Base-by-base conservation (phyloP, 176 grass and related monocot species). In the Paspalum vaginatum region DNA sequence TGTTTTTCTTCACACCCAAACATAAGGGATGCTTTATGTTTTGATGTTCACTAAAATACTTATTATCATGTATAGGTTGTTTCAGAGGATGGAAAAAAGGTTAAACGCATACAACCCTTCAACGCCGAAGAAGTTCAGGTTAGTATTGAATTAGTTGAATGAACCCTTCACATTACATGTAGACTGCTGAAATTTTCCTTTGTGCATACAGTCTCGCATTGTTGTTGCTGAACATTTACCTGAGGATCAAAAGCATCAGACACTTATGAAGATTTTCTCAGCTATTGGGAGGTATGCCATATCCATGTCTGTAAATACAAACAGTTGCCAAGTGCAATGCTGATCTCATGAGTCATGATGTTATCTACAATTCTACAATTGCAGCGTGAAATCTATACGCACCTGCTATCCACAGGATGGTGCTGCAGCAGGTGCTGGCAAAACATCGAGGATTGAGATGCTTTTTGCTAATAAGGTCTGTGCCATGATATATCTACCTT, bases 141-240 rank as follows among this genome's bases (percentile, higher is more conserved):
- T 82, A 69, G 48, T 46, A 56, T 74, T 42, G 15, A 61, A 61
- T 68, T 62, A 78, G 11, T 60, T 17, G 41, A 64, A 27, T 64
- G 16, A 58, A 70, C 6, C 67, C 11, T 60, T 24, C 42, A 22
- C 42, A 18, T 25, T 85, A 16, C 85, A 13, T 61, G 27, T n/a
- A 46, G 53, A 26, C 32, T 25, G 38, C 65, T 89, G 42, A 72
- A 18, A 45, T 44, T n/a, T 65, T 84, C 6, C 81, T 61, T 42
- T 75, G 64, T 47, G 16, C 39, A 56, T 24, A 14, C 72, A 99
- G 92, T 89, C 96, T 57, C 93, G 96, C 46, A 95, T 95, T 62
- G 73, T 99, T 87, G 92, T 99, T 83, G 96, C 92, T 85, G 96
- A 99, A 83, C 95, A 95, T 77, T 79, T 99, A 61, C 92, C 92